These are phyloP conservation scores for Lasiosphaeria ovina DNA, from an alignment of 495 filamentous ascomycete genomes.

Conservation along the genomic window DNA sequence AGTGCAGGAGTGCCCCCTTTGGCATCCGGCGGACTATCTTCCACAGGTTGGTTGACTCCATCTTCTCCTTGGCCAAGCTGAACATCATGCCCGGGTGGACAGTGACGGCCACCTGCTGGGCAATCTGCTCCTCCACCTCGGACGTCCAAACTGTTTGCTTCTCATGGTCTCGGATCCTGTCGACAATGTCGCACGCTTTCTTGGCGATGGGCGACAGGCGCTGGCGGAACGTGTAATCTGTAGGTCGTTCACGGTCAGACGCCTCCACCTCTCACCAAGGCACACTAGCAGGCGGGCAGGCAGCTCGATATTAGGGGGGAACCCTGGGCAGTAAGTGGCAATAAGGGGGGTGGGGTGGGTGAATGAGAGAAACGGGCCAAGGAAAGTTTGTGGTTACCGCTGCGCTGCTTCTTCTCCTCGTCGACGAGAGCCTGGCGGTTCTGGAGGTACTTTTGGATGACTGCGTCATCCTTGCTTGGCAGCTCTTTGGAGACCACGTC, in stretches of 20 bases:
- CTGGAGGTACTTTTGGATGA: conserved; percentile 74
- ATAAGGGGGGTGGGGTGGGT: background rate
- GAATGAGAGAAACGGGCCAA: background rate
- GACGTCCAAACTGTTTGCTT: conserved; percentile 67
- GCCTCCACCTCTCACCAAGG: background rate
- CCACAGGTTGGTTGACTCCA: conserved; percentile 83
- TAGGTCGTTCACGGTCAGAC: background rate
- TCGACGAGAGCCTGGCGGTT: conserved; percentile 74
- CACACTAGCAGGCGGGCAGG: too few species aligned
- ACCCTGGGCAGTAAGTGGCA: background rate
- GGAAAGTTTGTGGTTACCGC: conserved; percentile 51
- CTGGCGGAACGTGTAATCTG: conserved; percentile 55
- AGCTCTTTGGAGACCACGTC: conserved; percentile 49
- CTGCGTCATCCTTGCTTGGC: conserved; percentile 59
- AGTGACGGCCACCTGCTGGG: conserved; percentile 40
- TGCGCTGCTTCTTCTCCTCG: conserved; percentile 77
- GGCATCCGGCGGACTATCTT: conserved; percentile 81
- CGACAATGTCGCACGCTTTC: conserved; percentile 74
- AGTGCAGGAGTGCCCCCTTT: conserved; percentile 86
- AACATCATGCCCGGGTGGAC: conserved; percentile 87
- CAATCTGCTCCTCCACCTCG: conserved; percentile 63
- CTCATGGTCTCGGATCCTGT: conserved; percentile 74
- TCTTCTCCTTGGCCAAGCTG: conserved; percentile 68
- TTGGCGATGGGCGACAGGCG: conserved; percentile 45
- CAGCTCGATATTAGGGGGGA: background rate